A percentile compares a stretch with the other conserved stretches of the same genome.
These are phyloP conservation scores for Clarireedia hainanense DNA, from an alignment of 2,329 filamentous ascomycete genomes.

Conservation along the genomic window DNA sequence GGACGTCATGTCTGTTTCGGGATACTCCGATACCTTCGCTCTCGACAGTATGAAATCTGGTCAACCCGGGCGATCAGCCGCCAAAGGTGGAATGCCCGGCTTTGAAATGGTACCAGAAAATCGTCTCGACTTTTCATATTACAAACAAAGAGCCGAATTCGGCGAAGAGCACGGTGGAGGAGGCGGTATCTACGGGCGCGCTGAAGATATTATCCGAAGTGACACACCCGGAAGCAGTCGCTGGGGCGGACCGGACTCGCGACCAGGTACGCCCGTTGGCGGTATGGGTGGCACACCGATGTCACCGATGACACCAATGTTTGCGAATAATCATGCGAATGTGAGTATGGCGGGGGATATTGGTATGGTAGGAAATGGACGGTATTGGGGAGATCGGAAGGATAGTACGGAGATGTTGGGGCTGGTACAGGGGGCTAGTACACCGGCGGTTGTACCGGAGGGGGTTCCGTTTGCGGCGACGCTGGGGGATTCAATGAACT, in stretches of 20 bases:
- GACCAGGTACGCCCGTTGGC: conserved; percentile 19
- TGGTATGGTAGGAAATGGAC: neutral
- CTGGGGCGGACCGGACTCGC: conserved; percentile 15
- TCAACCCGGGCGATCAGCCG: conserved; percentile 35
- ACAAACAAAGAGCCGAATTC: conserved; percentile 84
- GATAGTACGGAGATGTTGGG: neutral
- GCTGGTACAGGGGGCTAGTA: neutral
- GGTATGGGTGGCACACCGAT: neutral
- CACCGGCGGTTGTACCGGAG: neutral
- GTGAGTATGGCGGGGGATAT: neutral
- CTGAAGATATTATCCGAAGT: conserved; percentile 43
- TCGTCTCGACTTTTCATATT: conserved; percentile 80
- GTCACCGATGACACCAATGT: no score
- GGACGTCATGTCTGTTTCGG: conserved; percentile 52
- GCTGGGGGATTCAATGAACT: neutral
- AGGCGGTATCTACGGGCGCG: conserved; percentile 50
- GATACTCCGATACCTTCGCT: conserved; percentile 75
- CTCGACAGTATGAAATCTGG: conserved; percentile 65
- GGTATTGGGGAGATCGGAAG: neutral
- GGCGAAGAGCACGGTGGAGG: conserved; percentile 79
- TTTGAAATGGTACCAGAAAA: conserved; percentile 92
- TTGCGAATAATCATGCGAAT: no score
- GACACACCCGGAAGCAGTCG: conserved; percentile 23
- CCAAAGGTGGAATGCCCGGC: conserved; percentile 44
- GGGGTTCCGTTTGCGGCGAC: neutral